Evolutionary conservation across 208 protist genomes (phyloP), one percentile per base, ranked within the genome.

Genomic region (Leptomonas pyrrhocoris): DNA sequence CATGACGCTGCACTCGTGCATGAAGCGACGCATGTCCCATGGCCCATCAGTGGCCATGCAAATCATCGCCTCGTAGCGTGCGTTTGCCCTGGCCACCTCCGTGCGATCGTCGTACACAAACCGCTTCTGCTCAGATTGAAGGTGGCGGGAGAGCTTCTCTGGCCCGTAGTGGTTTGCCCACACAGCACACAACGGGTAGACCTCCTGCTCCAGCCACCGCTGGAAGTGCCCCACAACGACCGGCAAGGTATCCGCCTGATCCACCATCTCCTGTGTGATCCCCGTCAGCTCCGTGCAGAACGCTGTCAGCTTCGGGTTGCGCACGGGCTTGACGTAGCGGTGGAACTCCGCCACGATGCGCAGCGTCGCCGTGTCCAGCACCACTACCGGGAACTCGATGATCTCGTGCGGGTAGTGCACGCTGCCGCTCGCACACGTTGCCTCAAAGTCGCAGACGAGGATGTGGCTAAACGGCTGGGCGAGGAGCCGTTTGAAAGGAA

Each of bases 261-360:
- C 95, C 4, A 98, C 92, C 65, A 76, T 64, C 34, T 73, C 89
- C 84, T 99, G 97, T 55, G 88, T 92, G 69, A 99, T 99, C 57
- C 98, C 98, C 0, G 98, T 99, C 15, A 99, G 83, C 64, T 94
- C 71, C 0, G 79, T 96, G 84, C 98, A 99, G 68, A 99, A 99
- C 6, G 46, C 13, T 0, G 90, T 97, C 18, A 99, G 80, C 36
- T 61, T 68, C 1, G 92, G 83, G 55, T 97, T 82, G 11, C 66
- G 54, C 3, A 84, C 65, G 11, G 98, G 98, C 27, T 85, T 90
- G 15, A 98, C 93, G 74, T 94, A 98, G 8, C 79, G 66, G 79
- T 97, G 94, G 49, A 97, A 97, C 77, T 96, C 85, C 8, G 86
- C 88, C 25, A 91, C 90, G 21, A 90, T 74, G 62, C 74, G 54